Conservation (phyloP, 2,329 filamentous ascomycete genomes). For the Microdochium trichocladiopsis region DNA sequence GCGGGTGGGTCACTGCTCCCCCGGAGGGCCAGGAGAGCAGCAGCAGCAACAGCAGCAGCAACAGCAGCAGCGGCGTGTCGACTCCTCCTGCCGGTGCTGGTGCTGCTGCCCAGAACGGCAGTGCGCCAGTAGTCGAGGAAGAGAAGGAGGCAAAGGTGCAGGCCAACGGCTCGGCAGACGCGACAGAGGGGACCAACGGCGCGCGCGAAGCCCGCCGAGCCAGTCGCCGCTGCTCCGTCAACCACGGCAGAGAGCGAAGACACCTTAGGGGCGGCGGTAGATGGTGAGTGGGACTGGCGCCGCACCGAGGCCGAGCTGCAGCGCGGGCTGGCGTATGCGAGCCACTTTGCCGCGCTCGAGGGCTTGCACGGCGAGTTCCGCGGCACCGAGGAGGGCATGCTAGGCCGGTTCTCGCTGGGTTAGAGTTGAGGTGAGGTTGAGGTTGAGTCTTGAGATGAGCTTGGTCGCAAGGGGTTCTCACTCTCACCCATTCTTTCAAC, state of each 20-base stretch:
- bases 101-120: too few species aligned
- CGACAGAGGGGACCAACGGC: neutral
- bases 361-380: conserved; percentile 44
- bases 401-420: conserved; percentile 40
- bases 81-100: too few species aligned
- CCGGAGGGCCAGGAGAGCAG: too few species aligned
- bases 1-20: conserved; percentile 46
- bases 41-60: too few species aligned
- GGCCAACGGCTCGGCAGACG: neutral
- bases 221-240: conserved; percentile 25
- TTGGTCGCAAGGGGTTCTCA: too few species aligned
- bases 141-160: neutral
- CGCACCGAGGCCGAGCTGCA: conserved; percentile 47
- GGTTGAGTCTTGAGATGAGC: neutral
- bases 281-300: conserved; percentile 50
- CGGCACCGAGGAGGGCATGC: conserved; percentile 41
- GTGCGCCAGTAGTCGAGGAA: neutral
- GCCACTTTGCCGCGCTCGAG: conserved; percentile 51
- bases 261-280: conserved; percentile 25
- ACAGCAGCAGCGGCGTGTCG: conserved; percentile 19
- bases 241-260: too few species aligned
- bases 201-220: conserved; percentile 5
- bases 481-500: too few species aligned
- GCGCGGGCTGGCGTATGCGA: conserved; percentile 46
- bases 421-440: conserved; percentile 14